phyloP scores from a whole-genome alignment of 2,329 filamentous ascomycete genomes.

The Fusarium citri region DNA sequence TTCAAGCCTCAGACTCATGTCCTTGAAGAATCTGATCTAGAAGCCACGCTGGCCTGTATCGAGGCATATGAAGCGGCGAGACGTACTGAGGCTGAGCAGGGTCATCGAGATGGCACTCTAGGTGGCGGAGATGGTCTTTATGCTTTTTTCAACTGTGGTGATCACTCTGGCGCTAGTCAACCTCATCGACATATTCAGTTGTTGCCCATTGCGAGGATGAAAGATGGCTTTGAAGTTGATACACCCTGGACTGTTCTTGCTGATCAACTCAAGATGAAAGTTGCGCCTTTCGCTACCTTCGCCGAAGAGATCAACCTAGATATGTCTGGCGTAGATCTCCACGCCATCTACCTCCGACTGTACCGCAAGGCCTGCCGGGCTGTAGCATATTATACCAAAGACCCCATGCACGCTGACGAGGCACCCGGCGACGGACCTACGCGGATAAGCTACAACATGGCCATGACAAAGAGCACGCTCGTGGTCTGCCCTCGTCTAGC shows the following conservation, averaged over 20 bases:
- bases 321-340: conserved; percentile 53
- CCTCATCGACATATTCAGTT: conserved; percentile 79
- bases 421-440: conserved; percentile 55
- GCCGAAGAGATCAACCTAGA: conserved; percentile 52
- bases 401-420: conserved; percentile 27
- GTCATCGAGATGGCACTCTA: conserved; percentile 1
- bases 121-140: conserved; percentile 59
- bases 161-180: conserved; percentile 76
- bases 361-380: conserved; percentile 60
- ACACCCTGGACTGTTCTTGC: conserved; percentile 63
- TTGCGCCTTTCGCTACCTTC: conserved; percentile 60
- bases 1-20: conserved; percentile 74
- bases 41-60: conserved; percentile 71
- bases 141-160: conserved; percentile 77
- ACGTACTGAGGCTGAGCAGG: not conserved
- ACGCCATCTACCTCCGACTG: conserved; percentile 59
- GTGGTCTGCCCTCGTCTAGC: conserved; percentile 65
- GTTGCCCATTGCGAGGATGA: conserved; percentile 74
- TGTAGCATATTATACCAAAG: conserved; percentile 41
- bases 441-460: conserved; percentile 72
- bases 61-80: conserved; percentile 60
- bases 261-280: conserved; percentile 50
- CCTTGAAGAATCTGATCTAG: conserved; percentile 70
- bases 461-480: conserved; percentile 65
- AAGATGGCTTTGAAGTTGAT: conserved; percentile 57